These are phyloP conservation scores for Backusella australiensis DNA, from an alignment of 192 early-diverging fungal species.

Conservation along the genomic window DNA sequence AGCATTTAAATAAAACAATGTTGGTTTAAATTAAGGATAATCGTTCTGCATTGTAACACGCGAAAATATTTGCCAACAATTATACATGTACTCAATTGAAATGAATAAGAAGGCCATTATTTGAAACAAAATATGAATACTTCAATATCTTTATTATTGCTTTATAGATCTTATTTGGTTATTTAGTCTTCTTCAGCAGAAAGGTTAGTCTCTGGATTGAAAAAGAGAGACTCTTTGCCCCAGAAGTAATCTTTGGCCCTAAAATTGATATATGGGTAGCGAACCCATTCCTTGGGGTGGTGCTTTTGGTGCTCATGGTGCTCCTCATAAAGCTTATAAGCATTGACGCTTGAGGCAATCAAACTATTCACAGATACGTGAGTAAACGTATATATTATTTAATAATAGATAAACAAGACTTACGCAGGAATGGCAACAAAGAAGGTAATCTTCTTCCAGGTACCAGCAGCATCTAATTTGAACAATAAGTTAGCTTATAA, in stretches of 20 bases:
- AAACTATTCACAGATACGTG: constrained; percentile 15
- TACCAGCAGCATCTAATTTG: constrained; percentile 29
- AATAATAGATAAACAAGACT: not conserved
- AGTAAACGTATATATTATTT: not conserved
- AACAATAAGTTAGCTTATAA: not conserved
- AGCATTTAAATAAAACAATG: too few species aligned
- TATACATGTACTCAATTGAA: not conserved
- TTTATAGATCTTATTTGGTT: not conserved
- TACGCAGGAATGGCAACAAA: constrained; percentile 39
- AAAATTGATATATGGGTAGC: constrained; percentile 44
- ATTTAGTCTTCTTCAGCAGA: not conserved
- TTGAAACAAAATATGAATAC: not conserved
- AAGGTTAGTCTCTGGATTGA: not conserved
- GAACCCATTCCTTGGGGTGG: constrained; percentile 29
- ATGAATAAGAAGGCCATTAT: not conserved
- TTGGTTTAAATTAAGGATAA: too few species aligned
- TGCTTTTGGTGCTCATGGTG: constrained; percentile 29
- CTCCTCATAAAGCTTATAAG: constrained; percentile 31
- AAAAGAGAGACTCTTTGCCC: not conserved
- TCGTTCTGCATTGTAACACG: not conserved
- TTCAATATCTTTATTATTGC: not conserved
- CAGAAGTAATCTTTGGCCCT: constrained; percentile 44
- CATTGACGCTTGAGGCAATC: constrained; percentile 30
- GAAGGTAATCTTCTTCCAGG: constrained; percentile 36
- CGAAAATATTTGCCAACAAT: not conserved